Evolutionary conservation across 306 rosid genomes (phyloP), one percentile per base, ranked within the genome.

Genomic region (Gastrolobium villosum): DNA sequence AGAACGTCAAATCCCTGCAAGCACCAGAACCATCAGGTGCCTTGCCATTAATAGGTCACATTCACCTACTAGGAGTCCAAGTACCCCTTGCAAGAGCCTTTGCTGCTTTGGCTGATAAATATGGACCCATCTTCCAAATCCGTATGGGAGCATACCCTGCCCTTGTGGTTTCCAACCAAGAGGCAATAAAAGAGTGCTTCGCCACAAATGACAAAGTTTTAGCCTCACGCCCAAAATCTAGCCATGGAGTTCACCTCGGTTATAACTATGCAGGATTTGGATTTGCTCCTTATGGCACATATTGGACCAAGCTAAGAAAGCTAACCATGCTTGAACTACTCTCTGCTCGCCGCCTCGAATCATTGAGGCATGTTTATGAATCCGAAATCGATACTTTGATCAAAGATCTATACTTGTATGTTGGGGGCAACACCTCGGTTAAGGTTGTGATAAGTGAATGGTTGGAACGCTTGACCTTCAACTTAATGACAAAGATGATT

Each of bases 31-130:
- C 84, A 36, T 10, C 72, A 3, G 84, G 83, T 55, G 85, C 82
- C 59, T 54, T 90, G 7, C 90, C 96, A 7, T 15, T 90, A 11
- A 70, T 90, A 30, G 96, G 93, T 11, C 93, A 90, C 62, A 87
- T 90, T 57, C 93, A 79, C 65, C 76, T 85, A 9, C 68, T 88
- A 7, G 71, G 78, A 39, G 28, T 10, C 49, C 30, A 39, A 10
- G 72, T 4, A 11, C 89, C 88, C 10, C 61, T 83, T 3, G 83
- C 75, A 54, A 55, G 81, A 68, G 83, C 56, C 59, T 60, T 90
- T 30, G 91, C 82, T 31, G 43, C 79, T 28, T 20, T 20, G 26
- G 26, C 26, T 20, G 26, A 20, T 20, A 20, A 20, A 20, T 20
- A 20, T 20, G 26, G 26, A 20, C 26, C 26, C 26, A 20, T 20